A percentile compares a stretch with the other conserved stretches of the same genome.
Evolutionary conservation across 2,329 filamentous ascomycete genomes (phyloP).

Genomic region (Mycogone perniciosa): DNA sequence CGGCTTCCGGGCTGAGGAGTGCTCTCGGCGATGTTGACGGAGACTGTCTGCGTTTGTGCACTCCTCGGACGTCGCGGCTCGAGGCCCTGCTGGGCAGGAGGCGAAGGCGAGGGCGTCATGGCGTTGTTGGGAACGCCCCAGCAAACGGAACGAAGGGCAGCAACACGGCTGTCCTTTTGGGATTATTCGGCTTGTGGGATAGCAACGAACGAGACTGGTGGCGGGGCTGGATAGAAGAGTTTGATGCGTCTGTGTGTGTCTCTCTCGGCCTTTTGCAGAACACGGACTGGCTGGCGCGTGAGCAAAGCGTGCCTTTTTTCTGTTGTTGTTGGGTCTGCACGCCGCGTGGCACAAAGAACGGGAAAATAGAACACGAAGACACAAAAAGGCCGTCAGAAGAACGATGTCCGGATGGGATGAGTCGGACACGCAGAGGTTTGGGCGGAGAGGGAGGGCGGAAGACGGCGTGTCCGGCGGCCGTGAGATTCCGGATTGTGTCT

Average conservation of each 20-base stretch:
- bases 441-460: conserved; percentile 10
- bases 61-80: conserved; percentile 29
- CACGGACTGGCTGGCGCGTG: conserved; percentile 12
- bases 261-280: conserved; percentile 7
- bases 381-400: neutral
- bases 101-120: conserved; percentile 34
- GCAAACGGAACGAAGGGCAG: conserved; percentile 7
- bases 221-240: neutral
- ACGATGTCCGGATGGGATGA: neutral
- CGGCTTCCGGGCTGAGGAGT: conserved; percentile 28
- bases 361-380: neutral
- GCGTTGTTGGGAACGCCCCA: conserved; percentile 14
- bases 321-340: conserved; percentile 1
- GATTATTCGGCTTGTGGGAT: neutral
- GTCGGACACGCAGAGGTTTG: neutral
- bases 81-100: conserved; percentile 32
- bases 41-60: conserved; percentile 36
- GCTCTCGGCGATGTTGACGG: conserved; percentile 42
- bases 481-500: conserved; percentile 11
- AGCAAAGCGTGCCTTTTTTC: conserved; percentile 7
- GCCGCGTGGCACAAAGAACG: neutral
- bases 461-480: conserved; percentile 12
- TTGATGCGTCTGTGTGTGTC: conserved; percentile 1
- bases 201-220: neutral
- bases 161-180: neutral